Evolutionary conservation across 805 yeast genomes (phyloP), one percentile per base, ranked within the genome.

Genomic region (Cyberlindnera galapagoensis): DNA sequence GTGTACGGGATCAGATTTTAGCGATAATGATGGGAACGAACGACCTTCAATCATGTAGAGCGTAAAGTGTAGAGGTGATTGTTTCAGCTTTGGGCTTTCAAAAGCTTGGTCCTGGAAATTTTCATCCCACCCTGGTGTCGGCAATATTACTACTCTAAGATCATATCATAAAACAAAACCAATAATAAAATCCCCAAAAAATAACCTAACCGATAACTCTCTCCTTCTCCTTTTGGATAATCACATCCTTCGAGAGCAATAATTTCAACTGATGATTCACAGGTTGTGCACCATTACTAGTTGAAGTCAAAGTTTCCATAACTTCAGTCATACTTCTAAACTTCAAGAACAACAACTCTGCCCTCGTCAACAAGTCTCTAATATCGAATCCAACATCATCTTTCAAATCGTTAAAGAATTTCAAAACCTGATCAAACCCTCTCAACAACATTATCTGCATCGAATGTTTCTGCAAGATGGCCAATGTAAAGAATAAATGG

Each of bases 351-450:
- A 90, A 62, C 19, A 85, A 64, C 52, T 92, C 97, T 5, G 94
- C 79, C 25, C 96, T 67, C n/a, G 83, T 75, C 32, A 90, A 65
- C 26, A 87, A 61, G 43, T 84, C 94, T 28, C 81, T 74, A 46
- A 87, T 61, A 18, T 22, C 6, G 22, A 30, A 30, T 12, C 32
- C 32, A 12, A 23, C 32, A 36, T 84, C 77, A 62, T 80, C 80
- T 30, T 85, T 76, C 38, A 92, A 67, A 48, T 90, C 97, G 59
- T 92, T 92, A 74, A 90, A 82, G 54, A 82, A 92, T 60, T 83
- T 86, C 49, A 92, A 69, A 17, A 92, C 88, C 54, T 90, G 95
- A 52, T 92, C 97, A 59, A 92, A 90, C 40, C 78, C 76, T 20
- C 64, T 64, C 38, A 92, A 63, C 24, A 77, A 73, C 40, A 79